Conservation (phyloP, 176 grass and related monocot genomes). For the Carex kokanica region DNA sequence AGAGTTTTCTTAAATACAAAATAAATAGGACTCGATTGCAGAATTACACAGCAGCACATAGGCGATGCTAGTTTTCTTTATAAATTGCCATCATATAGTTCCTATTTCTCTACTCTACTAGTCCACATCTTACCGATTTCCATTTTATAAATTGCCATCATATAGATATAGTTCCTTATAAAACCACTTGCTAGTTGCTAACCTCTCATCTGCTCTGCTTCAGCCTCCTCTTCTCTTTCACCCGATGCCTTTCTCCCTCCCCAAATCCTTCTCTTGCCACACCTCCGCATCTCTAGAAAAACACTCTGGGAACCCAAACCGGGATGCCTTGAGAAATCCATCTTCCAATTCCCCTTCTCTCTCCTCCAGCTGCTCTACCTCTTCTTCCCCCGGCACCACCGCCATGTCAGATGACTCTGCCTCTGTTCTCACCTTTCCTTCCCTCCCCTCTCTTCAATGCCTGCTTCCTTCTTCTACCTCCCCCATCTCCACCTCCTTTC, state of each 20-base stretch:
- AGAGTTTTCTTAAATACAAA: no score
- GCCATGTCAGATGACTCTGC: slow-evolving; percentile 50
- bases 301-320: not conserved
- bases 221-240: not conserved
- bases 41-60: not conserved
- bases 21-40: not conserved
- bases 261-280: slow-evolving; percentile 29
- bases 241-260: slow-evolving; percentile 1
- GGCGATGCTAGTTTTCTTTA: no score
- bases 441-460: slow-evolving; percentile 49
- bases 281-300: slow-evolving; percentile 10
- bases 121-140: not conserved
- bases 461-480: slow-evolving; percentile 9
- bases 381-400: slow-evolving; percentile 24
- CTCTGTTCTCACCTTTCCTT: slow-evolving; percentile 43
- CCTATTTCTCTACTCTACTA: no score
- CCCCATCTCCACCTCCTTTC: slow-evolving; percentile 18
- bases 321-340: slow-evolving; percentile 12
- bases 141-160: not conserved
- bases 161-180: not conserved
- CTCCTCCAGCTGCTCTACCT: slow-evolving; percentile 34
- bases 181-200: not conserved
- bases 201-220: not conserved
- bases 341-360: slow-evolving; percentile 14
- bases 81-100: no score